These are phyloP conservation scores for Adenanthera pavonina DNA, from an alignment of 306 rosid genomes.

Conservation along the genomic window DNA sequence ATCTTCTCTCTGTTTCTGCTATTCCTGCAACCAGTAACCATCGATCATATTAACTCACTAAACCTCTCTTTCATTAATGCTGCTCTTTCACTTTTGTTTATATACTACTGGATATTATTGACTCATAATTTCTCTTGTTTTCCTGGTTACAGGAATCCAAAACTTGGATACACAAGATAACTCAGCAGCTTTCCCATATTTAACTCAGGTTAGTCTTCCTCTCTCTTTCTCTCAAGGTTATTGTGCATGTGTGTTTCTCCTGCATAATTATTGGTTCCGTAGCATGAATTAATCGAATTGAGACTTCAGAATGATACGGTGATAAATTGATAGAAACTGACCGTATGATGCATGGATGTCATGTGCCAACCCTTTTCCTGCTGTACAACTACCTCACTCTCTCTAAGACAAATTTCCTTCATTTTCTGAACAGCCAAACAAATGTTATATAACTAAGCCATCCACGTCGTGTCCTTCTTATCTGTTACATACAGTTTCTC, in stretches of 20 bases:
- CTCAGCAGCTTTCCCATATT: constrained; percentile 35
- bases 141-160: constrained; percentile 34
- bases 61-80: neutral
- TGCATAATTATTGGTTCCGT: neutral
- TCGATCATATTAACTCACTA: neutral
- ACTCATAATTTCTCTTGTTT: constrained; percentile 14
- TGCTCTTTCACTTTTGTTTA: neutral
- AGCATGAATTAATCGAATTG: neutral
- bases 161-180: constrained; percentile 23
- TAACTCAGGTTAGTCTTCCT: constrained; percentile 34
- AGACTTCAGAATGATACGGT: neutral
- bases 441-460: neutral
- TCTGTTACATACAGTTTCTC: neutral
- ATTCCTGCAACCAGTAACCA: constrained; percentile 47
- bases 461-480: neutral
- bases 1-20: constrained; percentile 41
- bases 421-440: neutral
- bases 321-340: neutral
- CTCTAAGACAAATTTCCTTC: neutral
- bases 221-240: neutral
- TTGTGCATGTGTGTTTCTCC: neutral
- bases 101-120: neutral
- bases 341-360: neutral
- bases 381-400: neutral
- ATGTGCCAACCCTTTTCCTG: neutral